A percentile compares a stretch with the other conserved stretches of the same genome.
Conservation (phyloP, 2,329 filamentous ascomycete genomes). For the Tetracladium maxilliforme region DNA sequence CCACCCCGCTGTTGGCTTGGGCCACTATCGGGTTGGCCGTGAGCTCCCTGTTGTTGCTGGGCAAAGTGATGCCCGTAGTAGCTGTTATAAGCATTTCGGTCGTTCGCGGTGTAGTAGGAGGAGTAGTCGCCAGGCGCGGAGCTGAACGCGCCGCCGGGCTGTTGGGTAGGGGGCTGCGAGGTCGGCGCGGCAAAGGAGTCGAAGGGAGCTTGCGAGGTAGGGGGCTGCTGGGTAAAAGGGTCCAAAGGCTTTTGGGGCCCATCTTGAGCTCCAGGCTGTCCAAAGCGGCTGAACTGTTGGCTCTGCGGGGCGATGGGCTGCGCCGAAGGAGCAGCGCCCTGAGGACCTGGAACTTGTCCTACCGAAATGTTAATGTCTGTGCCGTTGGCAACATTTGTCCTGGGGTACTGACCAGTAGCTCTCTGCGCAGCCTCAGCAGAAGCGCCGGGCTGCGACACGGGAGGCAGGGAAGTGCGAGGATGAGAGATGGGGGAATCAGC, state of each 20-base stretch:
- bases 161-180: constrained; percentile 39
- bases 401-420: too few relatives aligned
- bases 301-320: constrained; percentile 3
- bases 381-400: too few relatives aligned
- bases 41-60: constrained; percentile 29
- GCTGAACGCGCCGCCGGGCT: constrained; percentile 52
- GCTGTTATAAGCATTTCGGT: constrained; percentile 60
- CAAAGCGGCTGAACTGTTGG: constrained; percentile 45
- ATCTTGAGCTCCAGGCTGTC: constrained; percentile 40
- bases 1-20: constrained; percentile 59
- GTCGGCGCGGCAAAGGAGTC: constrained; percentile 45
- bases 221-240: constrained; percentile 65
- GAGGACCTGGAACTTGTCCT: constrained; percentile 9
- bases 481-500: constrained; percentile 81
- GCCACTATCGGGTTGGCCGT: constrained; percentile 60
- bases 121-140: constrained; percentile 69
- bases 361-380: too few relatives aligned
- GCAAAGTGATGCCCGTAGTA: constrained; percentile 53
- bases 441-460: too few relatives aligned
- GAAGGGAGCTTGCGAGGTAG: constrained; percentile 39
- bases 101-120: constrained; percentile 69
- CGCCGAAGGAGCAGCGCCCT: constrained; percentile 6
- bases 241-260: constrained; percentile 77
- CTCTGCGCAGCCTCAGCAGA: constrained; percentile 31
- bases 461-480: constrained; percentile 77